Evolutionary conservation across 148 eudicot genomes (phyloP), one percentile per base, ranked within the genome.

Genomic region (Camellia japonica): DNA sequence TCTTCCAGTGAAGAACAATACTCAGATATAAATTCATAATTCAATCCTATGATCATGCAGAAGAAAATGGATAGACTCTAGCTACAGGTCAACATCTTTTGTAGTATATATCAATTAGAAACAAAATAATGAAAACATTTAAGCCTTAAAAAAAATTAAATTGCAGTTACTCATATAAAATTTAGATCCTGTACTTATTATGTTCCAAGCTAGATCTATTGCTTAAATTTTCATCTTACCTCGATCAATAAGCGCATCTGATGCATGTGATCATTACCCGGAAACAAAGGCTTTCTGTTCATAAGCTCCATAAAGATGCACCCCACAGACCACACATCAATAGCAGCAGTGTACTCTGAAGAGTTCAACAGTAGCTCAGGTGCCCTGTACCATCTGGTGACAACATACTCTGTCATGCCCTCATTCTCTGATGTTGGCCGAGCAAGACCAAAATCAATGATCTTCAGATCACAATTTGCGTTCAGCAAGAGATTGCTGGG

Each of bases 261-360:
- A 87, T 92, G 86, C 41, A 92, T 91, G 44, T 94, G 98, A 80
- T 94, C 97, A 77, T 72, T 91, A 70, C 98, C 98, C 1, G 97
- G 85, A 79, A 94, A 92, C 83, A 94, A 81, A 71, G 98, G 98
- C 81, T 83, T 91, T 77, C 90, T 84, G 81, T 87, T 94, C 95
- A 92, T 92, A 55, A 94, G 92, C 85, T 94, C 98, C 98, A 94
- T 92, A 83, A 78, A 94, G 71, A 94, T 94, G 86, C 98, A 94
- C 75, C 98, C 98, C 46, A 94, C 97, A 52, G 97, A 94, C 98
- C 98, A 94, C 5, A 94, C 89, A 81, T 94, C 98, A 55, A 94
- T 94, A 42, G 97, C 93, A 67, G 93, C 92, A 7, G 91, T 92
- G 70, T 94, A 94, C 47, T 94, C 98, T 20, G 97, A 94, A 65